phyloP scores from a whole-genome alignment of 768 basidiomycete genomes.

The Xerocomellus dryophilus region DNA sequence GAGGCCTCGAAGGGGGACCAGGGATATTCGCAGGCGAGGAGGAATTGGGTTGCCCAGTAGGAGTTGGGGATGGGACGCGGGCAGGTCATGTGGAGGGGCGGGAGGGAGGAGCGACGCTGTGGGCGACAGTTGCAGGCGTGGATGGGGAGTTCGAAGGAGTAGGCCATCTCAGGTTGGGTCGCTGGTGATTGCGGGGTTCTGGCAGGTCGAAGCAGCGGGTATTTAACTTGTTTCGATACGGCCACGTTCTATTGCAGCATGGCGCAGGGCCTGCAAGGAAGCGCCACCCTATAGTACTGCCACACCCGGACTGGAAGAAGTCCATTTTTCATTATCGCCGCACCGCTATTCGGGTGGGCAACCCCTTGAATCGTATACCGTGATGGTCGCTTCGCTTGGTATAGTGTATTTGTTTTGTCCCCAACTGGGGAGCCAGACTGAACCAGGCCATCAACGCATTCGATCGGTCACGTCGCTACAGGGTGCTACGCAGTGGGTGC shows the following conservation, averaged over 20 bases:
- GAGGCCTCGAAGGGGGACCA: constrained; percentile 57
- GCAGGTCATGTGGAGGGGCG: constrained; percentile 14
- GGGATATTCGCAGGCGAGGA: constrained; percentile 81
- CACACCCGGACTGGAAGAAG: constrained; percentile 6
- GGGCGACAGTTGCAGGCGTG: constrained; percentile 1
- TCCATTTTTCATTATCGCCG: constrained; percentile 19
- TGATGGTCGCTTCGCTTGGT: background rate
- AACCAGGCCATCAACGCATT: constrained; percentile 5
- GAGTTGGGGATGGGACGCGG: constrained; percentile 76
- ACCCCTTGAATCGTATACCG: background rate
- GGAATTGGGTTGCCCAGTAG: constrained; percentile 73
- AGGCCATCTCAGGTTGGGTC: constrained; percentile 1
- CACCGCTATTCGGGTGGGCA: constrained; percentile 5
- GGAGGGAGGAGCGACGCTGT: constrained; percentile 19
- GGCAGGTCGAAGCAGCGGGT: background rate
- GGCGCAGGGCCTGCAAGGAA: constrained; percentile 8
- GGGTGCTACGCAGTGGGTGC: constrained; percentile 1
- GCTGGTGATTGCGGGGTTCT: constrained; percentile 5
- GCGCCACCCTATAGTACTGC: constrained; percentile 4
- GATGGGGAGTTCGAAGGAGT: constrained; percentile 4
- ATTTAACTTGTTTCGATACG: constrained; percentile 15
- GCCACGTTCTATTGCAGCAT: constrained; percentile 8
- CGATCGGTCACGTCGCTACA: constrained; percentile 15
- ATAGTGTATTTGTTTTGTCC: background rate
- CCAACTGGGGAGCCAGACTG: background rate